Evolutionary conservation across 75 land plant genomes (phyloP).

Genomic region (Adiantum capillusveneris): DNA sequence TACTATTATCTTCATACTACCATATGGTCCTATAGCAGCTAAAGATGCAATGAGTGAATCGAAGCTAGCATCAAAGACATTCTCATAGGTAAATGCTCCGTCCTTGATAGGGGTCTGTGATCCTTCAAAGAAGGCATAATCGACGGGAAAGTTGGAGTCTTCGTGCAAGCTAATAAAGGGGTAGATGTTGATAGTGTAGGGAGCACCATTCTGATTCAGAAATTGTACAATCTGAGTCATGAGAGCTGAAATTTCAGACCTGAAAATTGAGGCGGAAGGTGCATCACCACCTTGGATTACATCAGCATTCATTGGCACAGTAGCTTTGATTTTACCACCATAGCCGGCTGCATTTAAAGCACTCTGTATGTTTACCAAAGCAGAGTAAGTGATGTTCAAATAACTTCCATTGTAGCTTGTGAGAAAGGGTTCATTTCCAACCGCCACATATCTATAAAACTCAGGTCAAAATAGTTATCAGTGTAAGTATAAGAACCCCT

Average conservation of each 20-base stretch:
- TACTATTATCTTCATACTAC: constrained; percentile 39
- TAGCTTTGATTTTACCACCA: constrained; percentile 37
- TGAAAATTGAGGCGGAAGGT: constrained; percentile 58
- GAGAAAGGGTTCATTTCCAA: constrained; percentile 64
- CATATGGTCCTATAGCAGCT: constrained; percentile 28
- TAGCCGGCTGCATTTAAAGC: constrained; percentile 38
- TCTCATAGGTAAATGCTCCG: constrained; percentile 39
- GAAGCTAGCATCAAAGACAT: constrained; percentile 62
- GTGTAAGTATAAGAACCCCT: too few species aligned
- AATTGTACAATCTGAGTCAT: constrained; percentile 39
- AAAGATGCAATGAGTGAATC: constrained; percentile 56
- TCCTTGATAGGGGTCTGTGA: constrained; percentile 25
- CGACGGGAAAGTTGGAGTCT: constrained; percentile 47
- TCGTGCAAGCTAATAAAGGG: constrained; percentile 61
- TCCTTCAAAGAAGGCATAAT: constrained; percentile 62
- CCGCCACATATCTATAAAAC: constrained; percentile 54
- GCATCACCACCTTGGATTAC: constrained; percentile 16
- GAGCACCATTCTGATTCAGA: constrained; percentile 30
- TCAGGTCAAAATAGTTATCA: too few species aligned
- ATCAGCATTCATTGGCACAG: constrained; percentile 67
- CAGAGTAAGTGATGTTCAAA: constrained; percentile 31
- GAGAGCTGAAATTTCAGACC: constrained; percentile 35
- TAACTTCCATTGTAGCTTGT: constrained; percentile 38
- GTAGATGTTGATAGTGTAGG: constrained; percentile 62
- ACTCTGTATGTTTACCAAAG: constrained; percentile 36